These are phyloP conservation scores for Verticillium isaacii DNA, from an alignment of 2,329 filamentous ascomycete genomes.

Conservation along the genomic window DNA sequence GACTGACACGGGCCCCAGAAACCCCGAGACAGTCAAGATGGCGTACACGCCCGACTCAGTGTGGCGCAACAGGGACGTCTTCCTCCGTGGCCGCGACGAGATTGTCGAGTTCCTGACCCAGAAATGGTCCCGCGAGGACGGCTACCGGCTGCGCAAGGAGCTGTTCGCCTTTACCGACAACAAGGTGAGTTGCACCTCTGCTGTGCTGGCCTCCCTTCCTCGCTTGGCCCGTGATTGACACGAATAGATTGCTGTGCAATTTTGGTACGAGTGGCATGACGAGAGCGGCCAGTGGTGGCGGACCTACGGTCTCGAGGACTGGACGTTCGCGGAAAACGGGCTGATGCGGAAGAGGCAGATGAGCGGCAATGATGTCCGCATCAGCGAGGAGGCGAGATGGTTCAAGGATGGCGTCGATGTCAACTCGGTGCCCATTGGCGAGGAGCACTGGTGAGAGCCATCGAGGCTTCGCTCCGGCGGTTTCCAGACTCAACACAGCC, in stretches of 20 bases:
- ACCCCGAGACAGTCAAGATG: conserved; percentile 60
- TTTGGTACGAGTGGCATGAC: conserved; percentile 84
- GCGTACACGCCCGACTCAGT: conserved; percentile 73
- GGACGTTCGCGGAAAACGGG: conserved; percentile 68
- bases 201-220: neutral
- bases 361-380: conserved; percentile 69
- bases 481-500: no score
- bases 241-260: conserved; percentile 73
- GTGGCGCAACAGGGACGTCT: conserved; percentile 74
- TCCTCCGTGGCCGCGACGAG: conserved; percentile 62
- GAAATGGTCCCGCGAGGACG: conserved; percentile 71
- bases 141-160: conserved; percentile 75
- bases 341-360: conserved; percentile 71
- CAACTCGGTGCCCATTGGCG: conserved; percentile 59
- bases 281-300: conserved; percentile 71
- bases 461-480: neutral
- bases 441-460: conserved; percentile 58
- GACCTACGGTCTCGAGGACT: conserved; percentile 81
- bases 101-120: conserved; percentile 64
- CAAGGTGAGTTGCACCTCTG: conserved; percentile 33
- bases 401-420: conserved; percentile 66
- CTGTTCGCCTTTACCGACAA: conserved; percentile 72
- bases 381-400: conserved; percentile 60
- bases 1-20: conserved; percentile 32
- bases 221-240: neutral